Percentiles rank a stretch among this genome's conserved stretches.
Evolutionary conservation across 1,139 yeast genomes (phyloP).

Genomic region (Ashbya aceris): DNA sequence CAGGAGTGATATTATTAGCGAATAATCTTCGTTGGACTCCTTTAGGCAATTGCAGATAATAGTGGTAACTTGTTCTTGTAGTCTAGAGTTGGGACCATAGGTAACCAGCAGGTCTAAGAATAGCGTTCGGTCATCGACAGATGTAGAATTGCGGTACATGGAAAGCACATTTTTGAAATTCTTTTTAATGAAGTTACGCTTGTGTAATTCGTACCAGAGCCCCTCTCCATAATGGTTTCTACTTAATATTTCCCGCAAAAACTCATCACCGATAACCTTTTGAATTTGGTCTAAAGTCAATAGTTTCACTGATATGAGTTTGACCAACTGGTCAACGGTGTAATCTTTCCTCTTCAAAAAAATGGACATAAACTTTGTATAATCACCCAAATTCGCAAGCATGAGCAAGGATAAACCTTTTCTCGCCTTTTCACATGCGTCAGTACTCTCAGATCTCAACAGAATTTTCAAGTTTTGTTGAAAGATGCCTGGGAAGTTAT

Average conservation of each 20-base stretch:
- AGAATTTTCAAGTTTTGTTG: conserved; percentile 23
- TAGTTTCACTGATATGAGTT: conserved; percentile 22
- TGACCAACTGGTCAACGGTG: conserved; percentile 15
- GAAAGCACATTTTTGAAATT: conserved; percentile 16
- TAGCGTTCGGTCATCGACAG: conserved; percentile 7
- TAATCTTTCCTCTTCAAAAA: conserved; percentile 26
- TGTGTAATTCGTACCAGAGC: conserved; percentile 18
- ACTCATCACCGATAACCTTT: conserved; percentile 18
- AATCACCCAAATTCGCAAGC: conserved; percentile 19
- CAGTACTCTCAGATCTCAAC: conserved; percentile 9
- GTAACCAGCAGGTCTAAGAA: conserved; percentile 14
- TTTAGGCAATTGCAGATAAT: conserved; percentile 12
- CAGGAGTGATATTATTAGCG: conserved; percentile 16
- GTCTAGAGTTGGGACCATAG: conserved; percentile 17
- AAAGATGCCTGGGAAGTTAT: conserved; percentile 24
- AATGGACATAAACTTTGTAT: conserved; percentile 26
- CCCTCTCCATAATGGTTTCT: conserved; percentile 9
- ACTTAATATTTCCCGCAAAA: conserved; percentile 13
- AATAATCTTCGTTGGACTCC: conserved; percentile 4
- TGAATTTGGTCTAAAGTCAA: conserved; percentile 23
- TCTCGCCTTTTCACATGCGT: conserved; percentile 12
- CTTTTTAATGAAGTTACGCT: conserved; percentile 16
- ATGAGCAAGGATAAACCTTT: conserved; percentile 19
- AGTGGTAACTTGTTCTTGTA: conserved; percentile 10
- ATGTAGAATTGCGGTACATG: conserved; percentile 9